These are phyloP conservation scores for Dioscorea alata DNA, from an alignment of 106 monocot genomes.

Conservation along the genomic window DNA sequence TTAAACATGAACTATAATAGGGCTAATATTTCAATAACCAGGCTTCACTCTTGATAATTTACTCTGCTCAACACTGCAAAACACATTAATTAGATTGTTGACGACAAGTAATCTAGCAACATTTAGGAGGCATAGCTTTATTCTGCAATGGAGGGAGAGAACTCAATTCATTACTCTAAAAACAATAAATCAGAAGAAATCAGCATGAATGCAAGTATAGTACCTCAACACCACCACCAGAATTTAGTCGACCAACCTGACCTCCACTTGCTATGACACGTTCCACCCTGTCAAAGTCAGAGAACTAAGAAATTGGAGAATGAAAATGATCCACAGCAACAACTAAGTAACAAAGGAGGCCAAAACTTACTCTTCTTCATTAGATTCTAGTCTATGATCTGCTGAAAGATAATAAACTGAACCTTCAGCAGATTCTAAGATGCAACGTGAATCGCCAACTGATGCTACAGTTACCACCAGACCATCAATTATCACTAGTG, in stretches of 20 bases:
- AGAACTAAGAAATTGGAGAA: too few relatives aligned
- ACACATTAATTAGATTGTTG: too few relatives aligned
- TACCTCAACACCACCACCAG: slow-evolving; percentile 75
- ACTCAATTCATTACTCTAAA: too few relatives aligned
- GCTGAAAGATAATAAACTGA: slow-evolving; percentile 62
- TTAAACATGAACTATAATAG: too few relatives aligned
- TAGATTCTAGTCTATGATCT: slow-evolving; percentile 81
- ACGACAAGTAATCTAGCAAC: too few relatives aligned
- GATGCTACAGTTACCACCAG: slow-evolving; percentile 85
- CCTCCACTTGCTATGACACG: slow-evolving; percentile 79
- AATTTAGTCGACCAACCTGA: slow-evolving; percentile 82
- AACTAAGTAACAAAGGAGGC: not conserved
- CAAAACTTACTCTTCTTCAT: slow-evolving; percentile 79
- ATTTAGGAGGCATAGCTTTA: too few relatives aligned
- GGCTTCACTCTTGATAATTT: too few relatives aligned
- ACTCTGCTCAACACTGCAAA: too few relatives aligned
- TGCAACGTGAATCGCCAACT: slow-evolving; percentile 93
- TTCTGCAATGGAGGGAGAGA: too few relatives aligned
- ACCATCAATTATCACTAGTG: slow-evolving; percentile 84
- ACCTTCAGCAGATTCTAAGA: slow-evolving; percentile 94
- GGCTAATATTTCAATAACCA: too few relatives aligned
- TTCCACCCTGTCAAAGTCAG: slow-evolving; percentile 44
- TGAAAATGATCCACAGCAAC: not conserved
- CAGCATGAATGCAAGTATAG: not conserved
- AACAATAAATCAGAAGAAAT: too few relatives aligned